Evolutionary conservation across 768 basidiomycete species (phyloP).

Genomic region (Gyrodon lividus): DNA sequence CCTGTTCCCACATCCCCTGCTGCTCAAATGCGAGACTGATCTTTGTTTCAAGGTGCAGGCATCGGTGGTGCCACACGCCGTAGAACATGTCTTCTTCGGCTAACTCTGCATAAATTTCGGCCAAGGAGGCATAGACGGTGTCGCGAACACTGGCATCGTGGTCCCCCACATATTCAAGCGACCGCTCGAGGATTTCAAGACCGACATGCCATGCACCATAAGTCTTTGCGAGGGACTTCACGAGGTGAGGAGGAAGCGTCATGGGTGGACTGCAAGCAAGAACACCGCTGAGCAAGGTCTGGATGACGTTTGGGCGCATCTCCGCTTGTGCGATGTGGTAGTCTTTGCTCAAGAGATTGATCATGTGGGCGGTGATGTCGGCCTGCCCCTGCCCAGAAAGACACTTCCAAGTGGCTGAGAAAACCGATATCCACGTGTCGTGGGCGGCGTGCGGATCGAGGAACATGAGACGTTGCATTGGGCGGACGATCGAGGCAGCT

Average conservation of each 20-base stretch:
- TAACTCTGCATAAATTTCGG: conserved; percentile 93
- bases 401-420: conserved; percentile 82
- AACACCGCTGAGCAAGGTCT: conserved; percentile 83
- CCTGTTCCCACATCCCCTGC: conserved; percentile 95
- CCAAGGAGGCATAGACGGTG: conserved; percentile 83
- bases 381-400: conserved; percentile 84
- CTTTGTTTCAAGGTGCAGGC: conserved; percentile 88
- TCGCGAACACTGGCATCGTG: conserved; percentile 81
- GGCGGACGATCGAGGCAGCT: conserved; percentile 57
- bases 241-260: conserved; percentile 88
- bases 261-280: conserved; percentile 85
- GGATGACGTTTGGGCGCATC: conserved; percentile 86
- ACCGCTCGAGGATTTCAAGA: conserved; percentile 78
- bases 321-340: conserved; percentile 90
- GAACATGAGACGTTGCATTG: conserved; percentile 81
- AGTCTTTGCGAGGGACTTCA: conserved; percentile 95
- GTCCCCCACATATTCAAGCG: conserved; percentile 77
- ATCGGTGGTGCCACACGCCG: conserved; percentile 90
- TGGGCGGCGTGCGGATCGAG: conserved; percentile 77
- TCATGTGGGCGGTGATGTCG: conserved; percentile 86
- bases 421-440: conserved; percentile 83
- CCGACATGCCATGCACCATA: conserved; percentile 95
- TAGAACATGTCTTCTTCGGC: conserved; percentile 98
- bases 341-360: conserved; percentile 87
- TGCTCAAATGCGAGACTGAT: conserved; percentile 88